Percentiles rank a stretch among this genome's conserved stretches.
Evolutionary conservation across 768 basidiomycete genomes (phyloP).

Genomic region (Lepiota subincarnata): DNA sequence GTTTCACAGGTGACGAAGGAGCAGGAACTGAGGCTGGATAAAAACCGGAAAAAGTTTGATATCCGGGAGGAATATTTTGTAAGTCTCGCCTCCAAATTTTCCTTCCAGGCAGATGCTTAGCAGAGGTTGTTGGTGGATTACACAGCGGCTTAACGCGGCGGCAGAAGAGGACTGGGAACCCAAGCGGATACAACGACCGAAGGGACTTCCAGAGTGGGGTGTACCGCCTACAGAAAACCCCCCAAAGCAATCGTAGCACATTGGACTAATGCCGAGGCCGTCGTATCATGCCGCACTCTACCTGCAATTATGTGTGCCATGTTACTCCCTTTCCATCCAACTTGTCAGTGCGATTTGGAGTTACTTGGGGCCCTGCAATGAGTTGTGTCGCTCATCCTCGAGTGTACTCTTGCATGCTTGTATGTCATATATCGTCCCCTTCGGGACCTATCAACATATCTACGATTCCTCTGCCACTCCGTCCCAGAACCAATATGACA

Average conservation of each 20-base stretch:
- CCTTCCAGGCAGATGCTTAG: not conserved
- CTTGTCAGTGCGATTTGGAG: no score
- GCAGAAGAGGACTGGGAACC: constrained; percentile 81
- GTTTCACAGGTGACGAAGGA: constrained; percentile 61
- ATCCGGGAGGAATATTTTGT: constrained; percentile 96
- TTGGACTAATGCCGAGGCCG: no score
- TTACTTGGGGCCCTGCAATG: no score
- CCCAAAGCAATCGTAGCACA: not conserved
- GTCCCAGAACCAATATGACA: no score
- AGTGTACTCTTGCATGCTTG: no score
- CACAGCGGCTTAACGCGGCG: constrained; percentile 60
- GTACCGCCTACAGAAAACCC: constrained; percentile 63
- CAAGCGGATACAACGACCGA: constrained; percentile 76
- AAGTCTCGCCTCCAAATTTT: constrained; percentile 33
- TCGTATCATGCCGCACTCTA: no score
- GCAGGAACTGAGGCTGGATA: constrained; percentile 71
- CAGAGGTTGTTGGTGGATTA: not conserved
- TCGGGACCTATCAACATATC: no score
- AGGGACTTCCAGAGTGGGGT: constrained; percentile 93
- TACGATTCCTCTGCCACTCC: no score
- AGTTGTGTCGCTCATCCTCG: no score
- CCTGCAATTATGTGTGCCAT: no score
- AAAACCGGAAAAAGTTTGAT: constrained; percentile 77
- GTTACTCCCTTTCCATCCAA: no score
- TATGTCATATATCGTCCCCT: no score